phyloP scores from a whole-genome alignment of 1,284 basidiomycete species.

The Papiliotrema nemorosa region DNA sequence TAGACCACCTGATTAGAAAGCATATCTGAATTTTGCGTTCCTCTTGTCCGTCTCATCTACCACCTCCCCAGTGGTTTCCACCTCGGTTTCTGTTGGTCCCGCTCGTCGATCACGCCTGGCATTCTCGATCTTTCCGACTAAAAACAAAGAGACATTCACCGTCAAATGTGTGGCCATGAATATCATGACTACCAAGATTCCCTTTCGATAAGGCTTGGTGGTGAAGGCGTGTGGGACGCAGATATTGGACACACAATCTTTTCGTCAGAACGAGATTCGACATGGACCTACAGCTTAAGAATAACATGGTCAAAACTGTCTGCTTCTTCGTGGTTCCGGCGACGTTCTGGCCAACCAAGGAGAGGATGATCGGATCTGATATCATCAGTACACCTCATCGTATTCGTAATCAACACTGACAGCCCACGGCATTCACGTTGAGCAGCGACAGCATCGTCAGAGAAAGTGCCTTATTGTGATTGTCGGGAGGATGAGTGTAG shows the following conservation, averaged over 20 bases:
- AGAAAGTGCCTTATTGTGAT: conserved; percentile 4
- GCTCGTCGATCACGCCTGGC: not conserved
- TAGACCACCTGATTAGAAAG: not conserved
- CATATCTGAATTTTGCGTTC: not conserved
- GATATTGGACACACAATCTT: not conserved
- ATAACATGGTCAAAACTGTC: conserved; percentile 5
- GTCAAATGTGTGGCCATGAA: not conserved
- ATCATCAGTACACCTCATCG: not conserved
- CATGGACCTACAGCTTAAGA: conserved; percentile 5
- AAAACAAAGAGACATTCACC: not conserved
- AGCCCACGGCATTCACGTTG: conserved; percentile 1
- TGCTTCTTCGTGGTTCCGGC: conserved; percentile 8
- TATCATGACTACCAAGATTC: not conserved
- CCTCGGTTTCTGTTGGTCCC: not conserved
- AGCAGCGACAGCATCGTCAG: conserved; percentile 1
- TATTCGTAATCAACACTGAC: not conserved
- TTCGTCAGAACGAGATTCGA: not conserved
- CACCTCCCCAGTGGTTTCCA: not conserved
- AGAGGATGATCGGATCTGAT: conserved; percentile 5
- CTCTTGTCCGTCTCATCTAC: not conserved
- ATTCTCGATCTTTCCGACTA: not conserved
- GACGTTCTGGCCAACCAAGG: conserved; percentile 7
- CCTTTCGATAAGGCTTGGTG: not conserved
- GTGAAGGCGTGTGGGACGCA: not conserved
- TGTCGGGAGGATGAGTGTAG: conserved; percentile 2